phyloP scores from a whole-genome alignment of 768 basidiomycete species.

The Boletellus ananas region DNA sequence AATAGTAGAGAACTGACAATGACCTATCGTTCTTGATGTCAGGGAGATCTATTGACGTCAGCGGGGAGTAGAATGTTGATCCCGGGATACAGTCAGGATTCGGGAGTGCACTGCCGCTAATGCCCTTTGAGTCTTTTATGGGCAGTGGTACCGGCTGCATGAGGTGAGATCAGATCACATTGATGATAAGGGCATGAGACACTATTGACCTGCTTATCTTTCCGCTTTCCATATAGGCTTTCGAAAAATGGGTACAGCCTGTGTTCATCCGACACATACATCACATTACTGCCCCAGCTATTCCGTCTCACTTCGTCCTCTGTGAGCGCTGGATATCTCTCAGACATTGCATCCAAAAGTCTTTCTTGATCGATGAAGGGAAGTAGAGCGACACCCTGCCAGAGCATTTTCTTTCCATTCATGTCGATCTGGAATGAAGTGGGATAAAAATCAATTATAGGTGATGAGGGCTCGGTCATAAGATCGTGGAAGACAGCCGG shows the following conservation, averaged over 20 bases:
- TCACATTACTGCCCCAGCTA: conserved; percentile 73
- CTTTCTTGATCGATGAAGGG: conserved; percentile 92
- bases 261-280: conserved; percentile 84
- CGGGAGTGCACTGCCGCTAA: conserved; percentile 74
- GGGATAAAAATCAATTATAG: conserved; percentile 97
- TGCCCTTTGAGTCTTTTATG: conserved; percentile 63
- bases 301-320: conserved; percentile 86
- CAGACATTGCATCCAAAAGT: conserved; percentile 78
- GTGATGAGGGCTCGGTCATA: conserved; percentile 84
- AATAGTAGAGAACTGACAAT: conserved; percentile 82
- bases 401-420: conserved; percentile 99
- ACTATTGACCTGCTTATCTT: conserved; percentile 61
- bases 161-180: conserved; percentile 13
- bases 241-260: conserved; percentile 85
- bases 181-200: conserved; percentile 1
- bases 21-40: conserved; percentile 88
- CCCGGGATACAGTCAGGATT: conserved; percentile 90
- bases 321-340: conserved; percentile 57
- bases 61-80: conserved; percentile 80
- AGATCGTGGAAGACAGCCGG: conserved; percentile 80
- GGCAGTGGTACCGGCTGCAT: conserved; percentile 73
- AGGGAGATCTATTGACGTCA: conserved; percentile 54
- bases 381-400: conserved; percentile 96
- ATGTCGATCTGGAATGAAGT: conserved; percentile 92
- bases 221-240: conserved; percentile 85